phyloP scores from a whole-genome alignment of 495 filamentous ascomycete genomes.

The Penicillium canescens region DNA sequence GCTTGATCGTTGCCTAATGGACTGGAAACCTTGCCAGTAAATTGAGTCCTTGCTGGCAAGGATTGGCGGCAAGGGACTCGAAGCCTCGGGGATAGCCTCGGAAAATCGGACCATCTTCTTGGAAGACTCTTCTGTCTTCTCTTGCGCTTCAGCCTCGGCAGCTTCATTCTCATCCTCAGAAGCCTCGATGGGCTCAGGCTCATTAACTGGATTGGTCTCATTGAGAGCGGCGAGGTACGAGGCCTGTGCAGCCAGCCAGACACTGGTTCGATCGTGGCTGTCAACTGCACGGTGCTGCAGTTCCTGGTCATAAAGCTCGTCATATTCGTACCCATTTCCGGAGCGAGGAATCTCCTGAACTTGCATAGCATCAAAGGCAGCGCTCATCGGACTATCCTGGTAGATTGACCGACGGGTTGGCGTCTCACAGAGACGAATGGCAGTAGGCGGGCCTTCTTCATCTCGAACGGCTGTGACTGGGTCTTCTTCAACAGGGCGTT shows the following conservation, averaged over 20 bases:
- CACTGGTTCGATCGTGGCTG: conserved; percentile 74
- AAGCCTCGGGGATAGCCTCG: conserved; percentile 46
- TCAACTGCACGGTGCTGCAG: conserved; percentile 63
- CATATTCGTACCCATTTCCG: conserved; percentile 59
- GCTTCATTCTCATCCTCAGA: conserved; percentile 19
- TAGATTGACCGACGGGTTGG: conserved; percentile 20
- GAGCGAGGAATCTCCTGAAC: conserved; percentile 39
- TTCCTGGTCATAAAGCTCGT: conserved; percentile 66
- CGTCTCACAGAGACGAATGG: conserved; percentile 40
- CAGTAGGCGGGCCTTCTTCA: conserved; percentile 67
- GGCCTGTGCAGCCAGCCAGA: conserved; percentile 81
- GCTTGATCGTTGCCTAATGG: conserved; percentile 57
- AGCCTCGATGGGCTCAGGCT: conserved; percentile 36
- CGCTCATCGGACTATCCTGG: conserved; percentile 34
- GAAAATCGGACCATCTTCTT: conserved; percentile 82
- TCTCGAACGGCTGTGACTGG: conserved; percentile 44
- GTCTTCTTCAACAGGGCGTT: conserved; percentile 43
- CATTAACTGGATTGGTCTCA: conserved; percentile 60
- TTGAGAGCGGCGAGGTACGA: conserved; percentile 71
- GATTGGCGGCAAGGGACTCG: conserved; percentile 29
- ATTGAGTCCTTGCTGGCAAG: conserved; percentile 67
- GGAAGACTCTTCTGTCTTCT: conserved; percentile 25
- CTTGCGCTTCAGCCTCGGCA: conserved; percentile 18
- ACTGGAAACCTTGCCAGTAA: conserved; percentile 90
- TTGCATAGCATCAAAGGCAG: conserved; percentile 29